phyloP scores from a whole-genome alignment of 768 basidiomycete species.

The Suillus lakei region DNA sequence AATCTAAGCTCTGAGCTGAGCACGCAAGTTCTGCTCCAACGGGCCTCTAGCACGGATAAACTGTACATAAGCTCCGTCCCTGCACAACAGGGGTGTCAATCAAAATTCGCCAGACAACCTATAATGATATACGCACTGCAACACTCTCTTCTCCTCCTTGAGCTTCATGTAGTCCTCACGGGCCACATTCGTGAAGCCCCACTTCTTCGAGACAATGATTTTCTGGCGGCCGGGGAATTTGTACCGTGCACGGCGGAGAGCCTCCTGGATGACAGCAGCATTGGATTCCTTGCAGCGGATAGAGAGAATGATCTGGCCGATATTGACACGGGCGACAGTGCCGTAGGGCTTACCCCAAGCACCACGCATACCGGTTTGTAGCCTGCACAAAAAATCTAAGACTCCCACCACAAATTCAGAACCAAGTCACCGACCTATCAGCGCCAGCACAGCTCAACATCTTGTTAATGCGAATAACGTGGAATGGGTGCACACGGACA shows the following conservation, averaged over 20 bases:
- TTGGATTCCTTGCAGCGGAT: conserved; percentile 92
- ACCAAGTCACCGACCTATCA: conserved; percentile 71
- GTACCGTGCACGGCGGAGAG: conserved; percentile 96
- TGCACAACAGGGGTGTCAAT: conserved; percentile 32
- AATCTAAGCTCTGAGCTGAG: conserved; percentile 73
- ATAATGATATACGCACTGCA: conserved; percentile 68
- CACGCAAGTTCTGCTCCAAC: conserved; percentile 84
- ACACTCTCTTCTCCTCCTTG: conserved; percentile 90
- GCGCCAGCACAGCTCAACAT: conserved; percentile 99
- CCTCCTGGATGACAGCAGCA: conserved; percentile 90
- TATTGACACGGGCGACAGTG: conserved; percentile 96
- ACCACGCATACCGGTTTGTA: conserved; percentile 98
- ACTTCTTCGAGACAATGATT: conserved; percentile 96
- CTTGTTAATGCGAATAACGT: conserved; percentile 99
- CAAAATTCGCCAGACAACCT: neutral
- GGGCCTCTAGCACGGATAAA: conserved; percentile 91
- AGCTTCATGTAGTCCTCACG: conserved; percentile 87
- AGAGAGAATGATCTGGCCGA: conserved; percentile 92
- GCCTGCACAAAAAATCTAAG: conserved; percentile 48
- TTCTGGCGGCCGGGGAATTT: conserved; percentile 99
- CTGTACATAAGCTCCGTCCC: conserved; percentile 95
- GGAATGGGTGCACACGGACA: conserved; percentile 97
- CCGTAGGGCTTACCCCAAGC: conserved; percentile 99
- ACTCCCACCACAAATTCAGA: neutral
- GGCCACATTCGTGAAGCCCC: conserved; percentile 97